A percentile compares a stretch with the other conserved stretches of the same genome.
phyloP scores from a whole-genome alignment of 2,329 filamentous ascomycete species.

The Triangularia verruculosa region DNA sequence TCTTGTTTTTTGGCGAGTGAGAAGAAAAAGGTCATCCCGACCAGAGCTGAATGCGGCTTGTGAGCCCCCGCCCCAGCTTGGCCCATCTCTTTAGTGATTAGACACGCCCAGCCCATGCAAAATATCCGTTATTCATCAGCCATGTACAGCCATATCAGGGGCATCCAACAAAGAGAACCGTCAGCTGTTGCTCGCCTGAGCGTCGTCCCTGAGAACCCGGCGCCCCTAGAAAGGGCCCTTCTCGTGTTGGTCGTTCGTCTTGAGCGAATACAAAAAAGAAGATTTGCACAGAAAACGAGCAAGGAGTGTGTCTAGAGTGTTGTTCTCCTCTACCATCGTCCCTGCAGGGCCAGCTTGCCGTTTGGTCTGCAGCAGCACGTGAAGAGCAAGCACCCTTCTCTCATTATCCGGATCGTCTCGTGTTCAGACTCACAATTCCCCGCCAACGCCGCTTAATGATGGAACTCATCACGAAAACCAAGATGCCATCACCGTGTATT shows the following conservation, averaged over 20 bases:
- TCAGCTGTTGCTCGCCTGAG: slow-evolving; percentile 25
- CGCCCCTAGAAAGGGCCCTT: not conserved
- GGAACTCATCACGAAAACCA: not conserved
- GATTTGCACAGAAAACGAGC: slow-evolving; percentile 1
- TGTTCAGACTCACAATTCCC: not conserved
- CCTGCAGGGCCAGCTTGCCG: not conserved
- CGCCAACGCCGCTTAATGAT: not conserved
- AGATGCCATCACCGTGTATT: slow-evolving; percentile 5
- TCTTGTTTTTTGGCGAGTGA: slow-evolving; percentile 18
- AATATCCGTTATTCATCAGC: slow-evolving; percentile 51
- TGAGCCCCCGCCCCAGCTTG: not conserved
- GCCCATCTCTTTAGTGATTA: slow-evolving; percentile 4
- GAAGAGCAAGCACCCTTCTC: not conserved
- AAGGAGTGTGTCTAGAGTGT: not conserved
- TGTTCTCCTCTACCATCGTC: not conserved
- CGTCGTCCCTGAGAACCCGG: slow-evolving; percentile 9
- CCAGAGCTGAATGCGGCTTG: not conserved
- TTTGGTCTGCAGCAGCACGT: not conserved
- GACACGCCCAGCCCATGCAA: slow-evolving; percentile 17
- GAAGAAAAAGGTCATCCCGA: slow-evolving; percentile 1
- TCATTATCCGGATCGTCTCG: not conserved
- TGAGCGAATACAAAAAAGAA: slow-evolving; percentile 3
- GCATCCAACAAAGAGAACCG: slow-evolving; percentile 28
- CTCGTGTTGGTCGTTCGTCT: slow-evolving; percentile 3
- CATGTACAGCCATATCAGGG: slow-evolving; percentile 54